A percentile compares a stretch with the other conserved stretches of the same genome.
Evolutionary conservation across 2,329 filamentous ascomycete genomes (phyloP).

Genomic region (Xylariaceae sp.): DNA sequence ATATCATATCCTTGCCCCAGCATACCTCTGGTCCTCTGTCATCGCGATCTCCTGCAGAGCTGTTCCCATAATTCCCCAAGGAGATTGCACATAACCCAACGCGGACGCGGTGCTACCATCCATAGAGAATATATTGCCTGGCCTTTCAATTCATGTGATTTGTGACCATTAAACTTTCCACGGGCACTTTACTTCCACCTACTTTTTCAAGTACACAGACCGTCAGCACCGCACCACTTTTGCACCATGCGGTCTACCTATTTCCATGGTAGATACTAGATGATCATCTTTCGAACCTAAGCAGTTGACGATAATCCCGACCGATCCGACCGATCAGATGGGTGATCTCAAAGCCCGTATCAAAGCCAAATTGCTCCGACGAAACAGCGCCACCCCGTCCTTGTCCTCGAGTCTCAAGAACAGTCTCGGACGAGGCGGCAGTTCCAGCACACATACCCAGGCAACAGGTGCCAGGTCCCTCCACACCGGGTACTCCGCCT

Average conservation of each 20-base stretch:
- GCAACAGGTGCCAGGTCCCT: slow-evolving; percentile 3
- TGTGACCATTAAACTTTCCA: too few relatives aligned
- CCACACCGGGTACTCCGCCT: slow-evolving; percentile 19
- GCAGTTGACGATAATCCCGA: neutral
- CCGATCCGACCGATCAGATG: slow-evolving; percentile 27
- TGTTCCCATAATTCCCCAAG: slow-evolving; percentile 15
- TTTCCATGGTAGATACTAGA: too few relatives aligned
- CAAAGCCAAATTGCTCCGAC: slow-evolving; percentile 41
- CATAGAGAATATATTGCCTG: neutral
- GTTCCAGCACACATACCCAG: slow-evolving; percentile 24
- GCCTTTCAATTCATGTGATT: neutral
- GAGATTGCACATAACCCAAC: slow-evolving; percentile 14
- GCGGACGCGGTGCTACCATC: slow-evolving; percentile 7
- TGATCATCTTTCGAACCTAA: too few relatives aligned
- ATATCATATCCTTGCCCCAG: neutral
- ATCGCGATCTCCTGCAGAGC: slow-evolving; percentile 23
- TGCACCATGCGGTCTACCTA: too few relatives aligned
- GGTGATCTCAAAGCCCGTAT: slow-evolving; percentile 44
- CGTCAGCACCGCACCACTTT: too few relatives aligned
- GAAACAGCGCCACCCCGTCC: slow-evolving; percentile 36
- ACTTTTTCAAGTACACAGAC: too few relatives aligned
- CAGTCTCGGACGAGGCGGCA: slow-evolving; percentile 21
- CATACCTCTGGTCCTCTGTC: slow-evolving; percentile 14
- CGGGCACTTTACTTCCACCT: too few relatives aligned
- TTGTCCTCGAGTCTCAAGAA: slow-evolving; percentile 27